Evolutionary conservation across 192 early-diverging fungal genomes (phyloP).

Genomic region (Podochytrium sp.): DNA sequence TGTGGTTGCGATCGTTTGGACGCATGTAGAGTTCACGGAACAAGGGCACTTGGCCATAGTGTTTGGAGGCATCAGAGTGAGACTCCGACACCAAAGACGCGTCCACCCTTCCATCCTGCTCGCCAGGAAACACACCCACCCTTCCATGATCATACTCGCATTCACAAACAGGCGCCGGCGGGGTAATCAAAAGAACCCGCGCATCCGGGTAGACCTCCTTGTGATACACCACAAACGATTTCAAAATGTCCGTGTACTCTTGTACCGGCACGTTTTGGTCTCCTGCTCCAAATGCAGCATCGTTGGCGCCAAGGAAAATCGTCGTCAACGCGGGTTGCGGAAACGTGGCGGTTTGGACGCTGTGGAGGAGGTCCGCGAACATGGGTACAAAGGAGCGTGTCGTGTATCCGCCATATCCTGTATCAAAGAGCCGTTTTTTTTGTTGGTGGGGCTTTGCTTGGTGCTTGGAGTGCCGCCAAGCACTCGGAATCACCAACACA

Average conservation of each 20-base stretch:
- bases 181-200: slow-evolving; percentile 3
- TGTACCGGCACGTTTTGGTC: neutral
- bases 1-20: slow-evolving; percentile 5
- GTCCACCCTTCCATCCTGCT: neutral
- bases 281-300: neutral
- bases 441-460: neutral
- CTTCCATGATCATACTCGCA: slow-evolving; percentile 7
- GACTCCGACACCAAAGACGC: neutral
- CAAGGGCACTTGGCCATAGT: neutral
- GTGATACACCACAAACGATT: neutral
- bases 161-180: slow-evolving; percentile 8
- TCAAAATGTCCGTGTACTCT: neutral
- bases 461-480: neutral
- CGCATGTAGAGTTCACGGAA: neutral
- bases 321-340: neutral
- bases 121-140: neutral
- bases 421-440: neutral
- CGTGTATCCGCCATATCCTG: slow-evolving; percentile 6
- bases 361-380: neutral
- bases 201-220: neutral
- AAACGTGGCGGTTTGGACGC: neutral
- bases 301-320: slow-evolving; percentile 18
- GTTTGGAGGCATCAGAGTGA: too few relatives aligned
- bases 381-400: slow-evolving; percentile 3
- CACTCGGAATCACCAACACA: neutral